phyloP scores from a whole-genome alignment of 2,329 filamentous ascomycete species.

The Aspergillus ustus region DNA sequence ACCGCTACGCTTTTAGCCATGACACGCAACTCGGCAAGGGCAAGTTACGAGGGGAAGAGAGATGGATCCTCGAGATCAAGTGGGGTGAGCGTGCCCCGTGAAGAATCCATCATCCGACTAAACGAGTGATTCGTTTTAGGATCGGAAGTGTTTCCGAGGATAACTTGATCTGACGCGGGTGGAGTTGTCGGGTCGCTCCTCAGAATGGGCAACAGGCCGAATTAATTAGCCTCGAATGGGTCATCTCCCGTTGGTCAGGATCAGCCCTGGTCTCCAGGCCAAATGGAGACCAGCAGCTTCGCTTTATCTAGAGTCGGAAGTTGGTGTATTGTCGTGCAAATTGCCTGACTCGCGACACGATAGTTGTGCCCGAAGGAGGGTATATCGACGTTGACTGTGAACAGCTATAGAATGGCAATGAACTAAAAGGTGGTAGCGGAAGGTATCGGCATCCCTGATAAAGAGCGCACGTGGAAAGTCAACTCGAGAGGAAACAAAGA shows the following conservation, averaged over 20 bases:
- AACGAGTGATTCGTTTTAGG: constrained; percentile 2
- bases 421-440: background rate
- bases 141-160: constrained; percentile 8
- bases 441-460: background rate
- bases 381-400: background rate
- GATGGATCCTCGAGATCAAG: background rate
- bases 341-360: background rate
- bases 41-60: background rate
- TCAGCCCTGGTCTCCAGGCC: background rate
- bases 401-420: background rate
- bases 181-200: constrained; percentile 4
- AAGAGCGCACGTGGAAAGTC: background rate
- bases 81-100: background rate
- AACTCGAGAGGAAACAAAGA: background rate
- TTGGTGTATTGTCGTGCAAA: background rate
- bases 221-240: background rate
- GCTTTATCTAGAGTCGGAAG: background rate
- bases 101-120: background rate
- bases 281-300: background rate
- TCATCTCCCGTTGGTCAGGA: background rate
- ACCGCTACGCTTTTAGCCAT: background rate
- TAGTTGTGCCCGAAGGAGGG: background rate
- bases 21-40: background rate
- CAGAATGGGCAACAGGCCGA: background rate
- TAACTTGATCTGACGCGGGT: constrained; percentile 5